These are phyloP conservation scores for Ceratonia siliqua DNA, from an alignment of 306 rosid genomes.

Conservation along the genomic window DNA sequence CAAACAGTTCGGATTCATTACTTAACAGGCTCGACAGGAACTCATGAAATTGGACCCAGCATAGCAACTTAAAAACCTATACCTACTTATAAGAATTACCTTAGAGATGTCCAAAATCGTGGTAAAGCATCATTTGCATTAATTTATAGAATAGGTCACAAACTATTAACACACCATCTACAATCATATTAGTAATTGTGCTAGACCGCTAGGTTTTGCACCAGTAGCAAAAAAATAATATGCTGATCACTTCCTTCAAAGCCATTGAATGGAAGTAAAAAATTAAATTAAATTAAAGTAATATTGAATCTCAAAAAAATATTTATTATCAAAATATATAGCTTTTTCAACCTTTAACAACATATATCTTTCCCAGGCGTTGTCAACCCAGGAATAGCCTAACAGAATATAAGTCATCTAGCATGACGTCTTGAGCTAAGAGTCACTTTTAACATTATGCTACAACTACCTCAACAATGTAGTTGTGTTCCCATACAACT, in stretches of 20 bases:
- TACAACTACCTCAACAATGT: neutral
- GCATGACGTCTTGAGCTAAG: neutral
- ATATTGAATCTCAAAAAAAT: neutral
- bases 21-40: constrained; percentile 23
- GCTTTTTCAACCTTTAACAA: constrained; percentile 1
- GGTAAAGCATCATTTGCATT: neutral
- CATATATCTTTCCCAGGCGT: constrained; percentile 1
- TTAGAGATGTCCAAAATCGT: neutral
- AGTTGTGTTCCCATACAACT: neutral
- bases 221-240: neutral
- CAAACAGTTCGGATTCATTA: neutral
- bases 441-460: constrained; percentile 7
- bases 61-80: neutral
- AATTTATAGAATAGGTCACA: neutral
- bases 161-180: neutral
- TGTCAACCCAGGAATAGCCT: neutral
- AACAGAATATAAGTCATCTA: neutral
- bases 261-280: neutral
- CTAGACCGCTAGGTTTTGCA: neutral
- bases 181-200: neutral
- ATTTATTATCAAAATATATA: neutral
- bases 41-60: constrained; percentile 8
- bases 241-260: constrained; percentile 7
- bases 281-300: neutral
- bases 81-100: neutral